A percentile compares a stretch with the other conserved stretches of the same genome.
Evolutionary conservation across 73 alveolate genomes (phyloP).

Genomic region (Durusdinium trenchii): DNA sequence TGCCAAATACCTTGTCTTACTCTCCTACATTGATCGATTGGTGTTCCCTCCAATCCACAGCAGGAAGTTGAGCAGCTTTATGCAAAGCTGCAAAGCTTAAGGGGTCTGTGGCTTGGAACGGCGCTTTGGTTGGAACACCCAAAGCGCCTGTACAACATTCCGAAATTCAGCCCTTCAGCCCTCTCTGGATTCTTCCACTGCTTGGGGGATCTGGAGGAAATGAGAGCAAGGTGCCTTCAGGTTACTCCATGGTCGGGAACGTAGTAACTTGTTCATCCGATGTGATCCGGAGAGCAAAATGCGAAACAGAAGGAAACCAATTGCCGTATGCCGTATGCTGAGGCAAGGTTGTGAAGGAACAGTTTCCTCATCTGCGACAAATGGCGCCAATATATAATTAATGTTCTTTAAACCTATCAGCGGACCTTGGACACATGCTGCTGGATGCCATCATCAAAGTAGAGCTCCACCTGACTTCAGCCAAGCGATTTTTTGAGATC

Average conservation of each 20-base stretch:
- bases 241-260: not conserved
- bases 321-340: not conserved
- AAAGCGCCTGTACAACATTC: too few species aligned
- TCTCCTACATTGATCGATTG: too few species aligned
- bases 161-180: too few species aligned
- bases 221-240: not conserved
- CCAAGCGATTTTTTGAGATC: not conserved
- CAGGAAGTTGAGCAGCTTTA: too few species aligned
- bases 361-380: not conserved
- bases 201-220: too few species aligned
- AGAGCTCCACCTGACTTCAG: constrained; percentile 59
- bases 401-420: not conserved
- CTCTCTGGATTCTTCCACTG: too few species aligned
- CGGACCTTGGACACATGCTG: constrained; percentile 87
- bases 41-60: too few species aligned
- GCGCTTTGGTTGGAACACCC: too few species aligned
- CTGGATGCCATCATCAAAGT: constrained; percentile 89
- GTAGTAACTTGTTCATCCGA: not conserved
- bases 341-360: not conserved
- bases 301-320: not conserved
- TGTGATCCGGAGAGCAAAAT: not conserved
- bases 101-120: too few species aligned
- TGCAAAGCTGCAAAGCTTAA: too few species aligned
- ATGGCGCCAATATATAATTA: not conserved
- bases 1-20: too few species aligned